A percentile compares a stretch with the other conserved stretches of the same genome.
These are phyloP conservation scores for Fomitiporia mediterranea DNA, from an alignment of 1,284 basidiomycete genomes.

Conservation along the genomic window DNA sequence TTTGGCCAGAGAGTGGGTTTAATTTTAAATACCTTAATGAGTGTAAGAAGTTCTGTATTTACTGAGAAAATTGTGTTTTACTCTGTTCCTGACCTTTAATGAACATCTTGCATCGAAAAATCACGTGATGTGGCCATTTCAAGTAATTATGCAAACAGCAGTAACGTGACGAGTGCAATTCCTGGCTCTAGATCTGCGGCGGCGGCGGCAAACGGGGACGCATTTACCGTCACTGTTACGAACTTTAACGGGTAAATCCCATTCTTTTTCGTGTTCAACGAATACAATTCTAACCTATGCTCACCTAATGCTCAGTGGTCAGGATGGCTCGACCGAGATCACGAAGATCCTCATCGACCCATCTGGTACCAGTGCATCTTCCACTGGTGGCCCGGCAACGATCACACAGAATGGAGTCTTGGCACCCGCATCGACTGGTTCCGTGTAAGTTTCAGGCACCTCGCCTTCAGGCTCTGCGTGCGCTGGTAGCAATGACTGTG, in stretches of 20 bases:
- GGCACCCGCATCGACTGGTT: conserved; percentile 30
- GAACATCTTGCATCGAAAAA: too few species aligned
- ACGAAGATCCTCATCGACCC: conserved; percentile 34
- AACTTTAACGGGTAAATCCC: conserved; percentile 45
- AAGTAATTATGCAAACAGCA: conserved; percentile 43
- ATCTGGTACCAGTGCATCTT: conserved; percentile 34
- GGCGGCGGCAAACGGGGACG: conserved; percentile 37
- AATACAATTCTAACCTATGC: not conserved
- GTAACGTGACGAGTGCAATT: conserved; percentile 39
- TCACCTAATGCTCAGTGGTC: conserved; percentile 32
- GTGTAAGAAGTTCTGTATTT: too few species aligned
- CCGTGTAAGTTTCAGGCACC: conserved; percentile 37
- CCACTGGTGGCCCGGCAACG: conserved; percentile 29
- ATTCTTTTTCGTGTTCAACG: not conserved
- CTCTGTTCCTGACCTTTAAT: too few species aligned
- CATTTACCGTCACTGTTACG: conserved; percentile 39
- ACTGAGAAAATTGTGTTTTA: too few species aligned
- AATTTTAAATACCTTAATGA: too few species aligned
- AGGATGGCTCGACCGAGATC: conserved; percentile 47
- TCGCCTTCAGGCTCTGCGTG: conserved; percentile 46
- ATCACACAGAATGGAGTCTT: conserved; percentile 37
- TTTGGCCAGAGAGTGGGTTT: too few species aligned
- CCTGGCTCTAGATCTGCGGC: conserved; percentile 39
- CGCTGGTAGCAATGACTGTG: conserved; percentile 38
- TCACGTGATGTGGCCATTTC: too few species aligned